Conservation (phyloP, 202 grass and related monocot genomes). For the Bolboschoenoplectus hybrid region DNA sequence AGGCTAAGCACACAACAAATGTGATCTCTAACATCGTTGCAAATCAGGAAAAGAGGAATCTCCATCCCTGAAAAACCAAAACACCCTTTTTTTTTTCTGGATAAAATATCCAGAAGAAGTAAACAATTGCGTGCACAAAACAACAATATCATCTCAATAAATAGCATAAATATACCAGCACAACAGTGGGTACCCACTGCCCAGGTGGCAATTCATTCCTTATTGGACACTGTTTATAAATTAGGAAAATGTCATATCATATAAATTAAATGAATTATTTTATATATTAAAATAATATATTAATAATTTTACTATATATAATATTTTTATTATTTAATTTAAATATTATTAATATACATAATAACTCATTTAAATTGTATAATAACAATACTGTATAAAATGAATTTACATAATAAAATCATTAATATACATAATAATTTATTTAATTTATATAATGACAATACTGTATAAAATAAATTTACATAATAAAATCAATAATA, state of each 20-base stretch:
- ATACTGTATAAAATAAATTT: too few species aligned
- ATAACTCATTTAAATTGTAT: too few species aligned
- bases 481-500: too few species aligned
- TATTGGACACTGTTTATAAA: not conserved
- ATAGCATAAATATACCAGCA: not conserved
- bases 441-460: too few species aligned
- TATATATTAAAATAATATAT: too few species aligned
- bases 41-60: not conserved
- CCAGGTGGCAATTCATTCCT: conserved; percentile 2
- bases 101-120: not conserved
- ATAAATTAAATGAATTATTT: too few species aligned
- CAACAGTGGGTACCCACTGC: not conserved
- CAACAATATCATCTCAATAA: conserved; percentile 7
- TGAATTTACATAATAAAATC: too few species aligned
- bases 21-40: not conserved
- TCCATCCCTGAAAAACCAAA: not conserved
- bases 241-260: not conserved
- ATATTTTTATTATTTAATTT: too few species aligned
- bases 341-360: too few species aligned
- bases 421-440: too few species aligned
- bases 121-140: conserved; percentile 22
- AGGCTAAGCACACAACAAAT: conserved; percentile 19
- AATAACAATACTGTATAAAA: too few species aligned
- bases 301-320: too few species aligned
- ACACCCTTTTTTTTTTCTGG: not conserved